phyloP scores from a whole-genome alignment of 805 yeast genomes.

The Barnettozyma sp. region DNA sequence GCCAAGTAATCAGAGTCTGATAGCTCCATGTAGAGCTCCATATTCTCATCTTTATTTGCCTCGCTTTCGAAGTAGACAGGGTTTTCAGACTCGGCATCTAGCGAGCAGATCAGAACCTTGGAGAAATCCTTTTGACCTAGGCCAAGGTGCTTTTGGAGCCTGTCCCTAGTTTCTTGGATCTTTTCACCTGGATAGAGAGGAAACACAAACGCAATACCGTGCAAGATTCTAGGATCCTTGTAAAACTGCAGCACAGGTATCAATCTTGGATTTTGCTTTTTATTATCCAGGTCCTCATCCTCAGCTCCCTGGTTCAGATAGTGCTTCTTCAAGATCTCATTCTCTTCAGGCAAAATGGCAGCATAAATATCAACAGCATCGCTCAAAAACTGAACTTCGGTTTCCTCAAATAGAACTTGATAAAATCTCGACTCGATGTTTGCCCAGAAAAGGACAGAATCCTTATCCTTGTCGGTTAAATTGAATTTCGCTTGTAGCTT shows the following conservation, averaged over 20 bases:
- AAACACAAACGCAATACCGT: constrained; percentile 83
- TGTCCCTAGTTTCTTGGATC: constrained; percentile 50
- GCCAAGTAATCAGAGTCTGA: constrained; percentile 52
- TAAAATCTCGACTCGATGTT: constrained; percentile 30
- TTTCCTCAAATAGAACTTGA: constrained; percentile 29
- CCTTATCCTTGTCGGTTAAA: constrained; percentile 40
- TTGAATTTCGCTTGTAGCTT: constrained; percentile 50
- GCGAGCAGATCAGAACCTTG: constrained; percentile 50
- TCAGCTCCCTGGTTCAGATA: constrained; percentile 18
- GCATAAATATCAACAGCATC: constrained; percentile 37
- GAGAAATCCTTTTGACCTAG: constrained; percentile 74
- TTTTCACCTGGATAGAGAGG: constrained; percentile 62
- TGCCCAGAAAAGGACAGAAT: constrained; percentile 52
- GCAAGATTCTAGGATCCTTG: constrained; percentile 56
- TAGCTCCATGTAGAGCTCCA: constrained; percentile 50
- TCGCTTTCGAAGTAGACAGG: constrained; percentile 30
- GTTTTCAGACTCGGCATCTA: constrained; percentile 27
- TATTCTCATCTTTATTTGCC: constrained; percentile 35
- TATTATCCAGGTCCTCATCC: constrained; percentile 13
- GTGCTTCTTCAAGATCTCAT: constrained; percentile 21
- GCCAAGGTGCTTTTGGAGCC: constrained; percentile 68
- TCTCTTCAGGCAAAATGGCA: constrained; percentile 39
- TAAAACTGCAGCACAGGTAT: constrained; percentile 72
- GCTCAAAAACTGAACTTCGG: constrained; percentile 34
- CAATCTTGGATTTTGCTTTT: constrained; percentile 31